Base-by-base conservation (phyloP, 2,329 filamentous ascomycete genomes). In the Hypomyces rosellus region DNA sequence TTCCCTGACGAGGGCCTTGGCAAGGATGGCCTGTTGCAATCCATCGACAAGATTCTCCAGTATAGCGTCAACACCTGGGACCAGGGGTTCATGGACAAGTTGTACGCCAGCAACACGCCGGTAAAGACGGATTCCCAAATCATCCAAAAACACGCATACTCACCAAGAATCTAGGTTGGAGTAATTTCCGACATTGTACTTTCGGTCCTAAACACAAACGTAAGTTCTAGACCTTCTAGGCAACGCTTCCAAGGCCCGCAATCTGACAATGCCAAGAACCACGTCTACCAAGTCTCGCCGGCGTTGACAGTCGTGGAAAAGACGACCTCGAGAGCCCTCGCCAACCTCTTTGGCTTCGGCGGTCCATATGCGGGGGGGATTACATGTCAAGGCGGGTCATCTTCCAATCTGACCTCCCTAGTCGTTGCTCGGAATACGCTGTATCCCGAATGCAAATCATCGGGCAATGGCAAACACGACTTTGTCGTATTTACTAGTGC, bases 1-100 rank as follows among this genome's bases (percentile, higher is more conserved):
- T 71, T 89, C 5, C 83, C 86, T 0, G 69, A 67, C 3, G 65
- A 75, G 37, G 84, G 80, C 7, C 73, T 71, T 54, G 86, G 84
- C 1, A 86, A 86, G 59, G 80, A 87, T 40, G 92, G 91, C 0
- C 72, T 96, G 33, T 72, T 96, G 25, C 76, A 82, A 34, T 81
- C 81, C 3, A 77, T 95, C 42, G 73, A 82, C 57, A 79, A 83
- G 53, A 76, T 96, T 16, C 75, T 97, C 39, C 77, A 81, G 56
- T 90, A 95, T 68, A 93, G 87, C 62, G 92, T 97, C 63, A 99
- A 99, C 70, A 96, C 92, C n/a, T 97, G 91, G 88, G 88, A 95
- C 63, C 91, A 96, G 69, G 92, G 92, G 11, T 99, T 97, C 69
- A 71, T 97, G 63, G 91, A 96, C 70, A 97, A 99, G 72, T 75